phyloP scores from a whole-genome alignment of 2,329 filamentous ascomycete genomes.

The Neonectria faginata region DNA sequence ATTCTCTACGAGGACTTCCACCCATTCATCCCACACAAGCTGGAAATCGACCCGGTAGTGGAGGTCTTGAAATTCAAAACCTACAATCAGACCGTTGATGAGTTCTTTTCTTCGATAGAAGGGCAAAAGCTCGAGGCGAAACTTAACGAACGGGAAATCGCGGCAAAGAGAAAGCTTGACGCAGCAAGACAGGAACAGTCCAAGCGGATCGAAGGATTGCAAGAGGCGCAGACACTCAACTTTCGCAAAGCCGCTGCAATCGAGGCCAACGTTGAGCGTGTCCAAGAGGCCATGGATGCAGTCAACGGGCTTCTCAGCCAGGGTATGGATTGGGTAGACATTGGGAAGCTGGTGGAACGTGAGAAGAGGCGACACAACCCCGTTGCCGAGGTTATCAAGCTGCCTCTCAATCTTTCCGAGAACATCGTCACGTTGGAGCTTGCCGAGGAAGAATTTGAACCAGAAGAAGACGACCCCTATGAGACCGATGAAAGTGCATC shows the following conservation, averaged over 20 bases:
- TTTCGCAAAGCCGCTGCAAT: slow-evolving; percentile 90
- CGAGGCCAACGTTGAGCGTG: slow-evolving; percentile 88
- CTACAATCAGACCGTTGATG: slow-evolving; percentile 94
- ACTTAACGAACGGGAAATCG: slow-evolving; percentile 82
- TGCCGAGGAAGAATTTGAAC: slow-evolving; percentile 74
- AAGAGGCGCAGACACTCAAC: slow-evolving; percentile 84
- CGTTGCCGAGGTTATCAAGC: slow-evolving; percentile 86
- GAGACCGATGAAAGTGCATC: slow-evolving; percentile 75
- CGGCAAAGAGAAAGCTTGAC: slow-evolving; percentile 86
- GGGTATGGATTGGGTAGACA: slow-evolving; percentile 98
- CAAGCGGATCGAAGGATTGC: slow-evolving; percentile 84
- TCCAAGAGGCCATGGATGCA: slow-evolving; percentile 92
- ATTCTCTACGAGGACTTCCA: slow-evolving; percentile 95
- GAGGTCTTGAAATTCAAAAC: slow-evolving; percentile 81
- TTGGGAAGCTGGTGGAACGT: slow-evolving; percentile 86
- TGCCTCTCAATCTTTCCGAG: slow-evolving; percentile 90
- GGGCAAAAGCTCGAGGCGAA: slow-evolving; percentile 90
- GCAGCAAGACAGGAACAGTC: slow-evolving; percentile 85
- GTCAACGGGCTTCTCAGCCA: slow-evolving; percentile 92
- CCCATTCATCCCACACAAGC: slow-evolving; percentile 86
- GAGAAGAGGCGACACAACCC: slow-evolving; percentile 85
- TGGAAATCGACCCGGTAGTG: slow-evolving; percentile 73
- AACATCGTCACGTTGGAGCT: slow-evolving; percentile 87
- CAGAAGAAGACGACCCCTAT: slow-evolving; percentile 68
- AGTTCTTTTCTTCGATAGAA: slow-evolving; percentile 97